Evolutionary conservation across 495 filamentous ascomycete genomes (phyloP).

Genomic region (Talaromyces adpressus): DNA sequence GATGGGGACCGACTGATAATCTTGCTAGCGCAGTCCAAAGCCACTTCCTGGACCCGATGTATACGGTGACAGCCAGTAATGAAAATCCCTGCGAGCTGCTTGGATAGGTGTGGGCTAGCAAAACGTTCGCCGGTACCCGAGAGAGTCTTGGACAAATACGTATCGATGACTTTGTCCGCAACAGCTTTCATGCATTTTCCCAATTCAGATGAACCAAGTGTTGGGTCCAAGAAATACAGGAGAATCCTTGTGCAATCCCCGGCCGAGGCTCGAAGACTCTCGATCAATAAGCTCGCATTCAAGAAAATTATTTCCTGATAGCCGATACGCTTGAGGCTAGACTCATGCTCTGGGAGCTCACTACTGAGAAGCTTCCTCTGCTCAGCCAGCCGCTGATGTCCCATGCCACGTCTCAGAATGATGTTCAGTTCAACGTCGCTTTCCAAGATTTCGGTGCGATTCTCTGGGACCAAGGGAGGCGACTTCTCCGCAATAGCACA

Average conservation of each 20-base stretch:
- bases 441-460: slow-evolving; percentile 78
- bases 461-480: slow-evolving; percentile 74
- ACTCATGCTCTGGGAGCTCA: slow-evolving; percentile 65
- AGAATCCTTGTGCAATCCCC: slow-evolving; percentile 85
- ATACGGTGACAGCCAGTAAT: slow-evolving; percentile 88
- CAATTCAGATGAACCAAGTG: slow-evolving; percentile 69
- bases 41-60: slow-evolving; percentile 77
- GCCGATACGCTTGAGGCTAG: slow-evolving; percentile 69
- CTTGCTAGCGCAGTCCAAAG: slow-evolving; percentile 70
- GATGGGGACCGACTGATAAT: slow-evolving; percentile 82
- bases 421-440: slow-evolving; percentile 95
- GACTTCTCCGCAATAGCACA: slow-evolving; percentile 77
- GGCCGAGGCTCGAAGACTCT: slow-evolving; percentile 70
- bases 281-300: slow-evolving; percentile 77
- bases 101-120: slow-evolving; percentile 77
- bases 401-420: slow-evolving; percentile 75
- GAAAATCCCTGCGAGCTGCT: slow-evolving; percentile 78
- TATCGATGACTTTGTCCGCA: slow-evolving; percentile 61
- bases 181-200: slow-evolving; percentile 83
- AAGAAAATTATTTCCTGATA: slow-evolving; percentile 89
- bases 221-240: slow-evolving; percentile 86
- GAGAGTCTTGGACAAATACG: slow-evolving; percentile 66
- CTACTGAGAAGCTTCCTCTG: slow-evolving; percentile 70
- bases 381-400: slow-evolving; percentile 63
- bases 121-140: slow-evolving; percentile 64